These are phyloP conservation scores for Fulvia fulva DNA, from an alignment of 2,329 filamentous ascomycete genomes.

Conservation along the genomic window DNA sequence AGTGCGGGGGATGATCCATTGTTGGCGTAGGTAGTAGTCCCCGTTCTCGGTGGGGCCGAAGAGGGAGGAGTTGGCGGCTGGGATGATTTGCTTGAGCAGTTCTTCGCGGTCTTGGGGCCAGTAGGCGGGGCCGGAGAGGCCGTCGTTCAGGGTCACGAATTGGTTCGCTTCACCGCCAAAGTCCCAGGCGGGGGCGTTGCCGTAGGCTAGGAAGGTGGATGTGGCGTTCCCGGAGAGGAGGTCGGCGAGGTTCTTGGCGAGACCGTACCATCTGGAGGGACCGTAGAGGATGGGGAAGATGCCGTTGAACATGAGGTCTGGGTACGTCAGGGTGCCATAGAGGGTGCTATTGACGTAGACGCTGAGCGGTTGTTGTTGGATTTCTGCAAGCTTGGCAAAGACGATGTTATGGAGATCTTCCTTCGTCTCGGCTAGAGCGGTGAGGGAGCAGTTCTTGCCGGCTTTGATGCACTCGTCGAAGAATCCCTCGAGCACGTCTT, in stretches of 20 bases:
- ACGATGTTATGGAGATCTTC: slow-evolving; percentile 17
- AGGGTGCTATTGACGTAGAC: slow-evolving; percentile 22
- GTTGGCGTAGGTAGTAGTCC: slow-evolving; percentile 16
- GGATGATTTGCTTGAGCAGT: slow-evolving; percentile 16
- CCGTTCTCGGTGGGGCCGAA: slow-evolving; percentile 18
- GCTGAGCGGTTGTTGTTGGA: slow-evolving; percentile 22
- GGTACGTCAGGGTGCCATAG: slow-evolving; percentile 17
- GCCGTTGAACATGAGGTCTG: slow-evolving; percentile 15
- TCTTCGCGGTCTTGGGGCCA: slow-evolving; percentile 18
- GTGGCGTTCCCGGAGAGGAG: slow-evolving; percentile 21
- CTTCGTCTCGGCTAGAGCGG: slow-evolving; percentile 11
- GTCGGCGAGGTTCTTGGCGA: slow-evolving; percentile 20
- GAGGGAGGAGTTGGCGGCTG: slow-evolving; percentile 16
- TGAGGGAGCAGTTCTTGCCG: slow-evolving; percentile 31
- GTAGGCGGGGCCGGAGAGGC: slow-evolving; percentile 12
- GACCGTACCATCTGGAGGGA: slow-evolving; percentile 18
- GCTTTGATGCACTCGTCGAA: slow-evolving; percentile 53
- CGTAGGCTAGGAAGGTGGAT: slow-evolving; percentile 18
- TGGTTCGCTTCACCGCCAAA: slow-evolving; percentile 20
- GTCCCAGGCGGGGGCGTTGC: slow-evolving; percentile 9
- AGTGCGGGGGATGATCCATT: slow-evolving; percentile 17
- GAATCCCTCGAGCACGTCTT: slow-evolving; percentile 53
- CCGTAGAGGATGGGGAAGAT: slow-evolving; percentile 21
- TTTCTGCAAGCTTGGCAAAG: slow-evolving; percentile 12
- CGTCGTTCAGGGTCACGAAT: slow-evolving; percentile 20